A percentile compares a stretch with the other conserved stretches of the same genome.
These are phyloP conservation scores for Sanghuangporus weigelae DNA, from an alignment of 1,284 basidiomycete species.

Conservation along the genomic window DNA sequence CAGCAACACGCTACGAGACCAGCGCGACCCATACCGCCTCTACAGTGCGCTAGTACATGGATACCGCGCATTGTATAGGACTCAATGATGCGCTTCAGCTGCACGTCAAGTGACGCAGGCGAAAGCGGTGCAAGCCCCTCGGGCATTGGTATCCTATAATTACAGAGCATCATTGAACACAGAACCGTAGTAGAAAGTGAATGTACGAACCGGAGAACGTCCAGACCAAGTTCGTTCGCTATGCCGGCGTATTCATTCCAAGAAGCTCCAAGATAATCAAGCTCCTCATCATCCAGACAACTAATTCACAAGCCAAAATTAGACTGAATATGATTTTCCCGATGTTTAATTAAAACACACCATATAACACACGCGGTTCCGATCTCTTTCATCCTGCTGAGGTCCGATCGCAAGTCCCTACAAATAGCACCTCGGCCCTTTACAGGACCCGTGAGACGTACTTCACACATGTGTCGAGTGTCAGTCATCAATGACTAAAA, in stretches of 20 bases:
- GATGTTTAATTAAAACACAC: constrained; percentile 34
- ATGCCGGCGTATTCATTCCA: constrained; percentile 73
- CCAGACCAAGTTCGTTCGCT: constrained; percentile 64
- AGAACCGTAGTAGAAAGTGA: constrained; percentile 8
- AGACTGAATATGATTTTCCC: background rate
- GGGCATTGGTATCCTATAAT: constrained; percentile 73
- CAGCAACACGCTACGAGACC: constrained; percentile 91
- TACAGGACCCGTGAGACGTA: constrained; percentile 78
- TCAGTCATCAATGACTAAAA: constrained; percentile 1
- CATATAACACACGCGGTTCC: constrained; percentile 84
- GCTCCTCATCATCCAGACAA: constrained; percentile 85
- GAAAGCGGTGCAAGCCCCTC: constrained; percentile 85
- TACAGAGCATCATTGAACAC: background rate
- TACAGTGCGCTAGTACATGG: constrained; percentile 84
- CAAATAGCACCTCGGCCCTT: constrained; percentile 83
- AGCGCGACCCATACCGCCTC: constrained; percentile 93
- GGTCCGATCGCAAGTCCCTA: constrained; percentile 74
- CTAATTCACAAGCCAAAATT: constrained; percentile 32
- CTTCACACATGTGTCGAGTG: constrained; percentile 30
- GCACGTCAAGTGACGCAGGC: constrained; percentile 57
- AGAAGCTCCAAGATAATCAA: constrained; percentile 77
- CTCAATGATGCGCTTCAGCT: constrained; percentile 67
- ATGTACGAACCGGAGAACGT: constrained; percentile 55
- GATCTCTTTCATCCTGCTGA: constrained; percentile 70
- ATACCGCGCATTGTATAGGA: constrained; percentile 74